Percentiles rank a stretch among this genome's conserved stretches.
Conservation (phyloP, 2,329 filamentous ascomycete genomes). For the Aspergillus fumigatus region DNA sequence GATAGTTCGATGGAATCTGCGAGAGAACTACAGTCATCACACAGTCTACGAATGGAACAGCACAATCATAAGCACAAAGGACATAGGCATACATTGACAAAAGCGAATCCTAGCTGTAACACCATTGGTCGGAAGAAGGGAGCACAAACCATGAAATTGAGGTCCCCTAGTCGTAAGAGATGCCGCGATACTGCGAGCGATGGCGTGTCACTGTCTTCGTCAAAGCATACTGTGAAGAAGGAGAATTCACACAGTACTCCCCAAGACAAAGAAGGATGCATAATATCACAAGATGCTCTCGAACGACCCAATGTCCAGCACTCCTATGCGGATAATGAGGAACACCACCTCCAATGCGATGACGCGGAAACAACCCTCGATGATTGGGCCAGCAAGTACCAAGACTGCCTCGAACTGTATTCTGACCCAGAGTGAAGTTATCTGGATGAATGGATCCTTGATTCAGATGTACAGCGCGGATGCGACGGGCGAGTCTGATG, state of each 20-base stretch:
- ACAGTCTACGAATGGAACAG: slow-evolving; percentile 9
- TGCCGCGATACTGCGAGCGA: background rate
- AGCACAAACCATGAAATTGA: slow-evolving; percentile 10
- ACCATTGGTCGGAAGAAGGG: slow-evolving; percentile 10
- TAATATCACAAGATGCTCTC: background rate
- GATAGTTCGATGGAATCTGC: slow-evolving; percentile 6
- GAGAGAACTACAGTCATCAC: slow-evolving; percentile 9
- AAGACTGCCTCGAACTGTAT: slow-evolving; percentile 24
- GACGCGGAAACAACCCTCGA: slow-evolving; percentile 15
- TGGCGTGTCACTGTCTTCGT: background rate
- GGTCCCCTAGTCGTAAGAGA: slow-evolving; percentile 3
- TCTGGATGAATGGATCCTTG: slow-evolving; percentile 1
- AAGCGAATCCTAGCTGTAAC: slow-evolving; percentile 3
- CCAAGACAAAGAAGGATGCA: background rate
- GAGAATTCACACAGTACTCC: background rate
- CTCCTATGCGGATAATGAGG: background rate
- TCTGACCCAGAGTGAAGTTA: slow-evolving; percentile 16
- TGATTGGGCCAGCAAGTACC: slow-evolving; percentile 21
- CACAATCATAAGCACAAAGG: slow-evolving; percentile 9
- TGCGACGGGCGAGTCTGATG: background rate
- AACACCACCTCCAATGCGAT: slow-evolving; percentile 8
- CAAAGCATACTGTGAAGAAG: background rate
- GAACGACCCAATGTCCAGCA: slow-evolving; percentile 1
- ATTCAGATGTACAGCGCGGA: too few relatives aligned
- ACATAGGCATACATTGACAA: slow-evolving; percentile 4